Evolutionary conservation across 2,329 filamentous ascomycete genomes (phyloP), one percentile per base, ranked within the genome.

Genomic region (Ophiostoma sp.): DNA sequence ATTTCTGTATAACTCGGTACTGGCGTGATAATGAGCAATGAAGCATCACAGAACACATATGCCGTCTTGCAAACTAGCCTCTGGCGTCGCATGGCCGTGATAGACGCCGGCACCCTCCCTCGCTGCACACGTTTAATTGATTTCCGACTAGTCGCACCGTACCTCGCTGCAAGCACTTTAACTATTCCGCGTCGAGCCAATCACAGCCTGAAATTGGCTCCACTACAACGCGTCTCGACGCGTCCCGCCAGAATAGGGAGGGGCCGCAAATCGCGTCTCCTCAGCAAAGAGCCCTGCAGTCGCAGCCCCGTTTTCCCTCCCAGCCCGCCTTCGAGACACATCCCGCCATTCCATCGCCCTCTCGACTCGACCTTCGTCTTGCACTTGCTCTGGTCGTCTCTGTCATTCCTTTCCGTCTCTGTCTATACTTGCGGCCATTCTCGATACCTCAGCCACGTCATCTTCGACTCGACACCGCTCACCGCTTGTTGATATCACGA

Each of bases 151-250:
- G 41, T 64, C 5, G 5, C 18, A 40, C 45, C n/a, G n/a, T 27
- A 27, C 27, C 27, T 27, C 42, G 41, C 41, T 72, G 72, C 72
- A 72, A 71, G 69, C 72, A 73, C 72, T 73, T 72, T 69, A 71
- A 67, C 68, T 66, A 38, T 67, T 67, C 69, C 67, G 71, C 65
- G 69, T 68, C 64, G 3, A 7, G 52, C 71, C 71, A 72, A 72
- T 71, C 18, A 66, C 2, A n/a, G 12, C 41, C 8, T 5, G 1
- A 3, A 3, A 45, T 12, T 18, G 0, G 64, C 36, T 58, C 70
- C 69, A 68, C 69, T 41, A 41, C 27, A 60, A 70, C 72, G 72
- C 72, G 72, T 70, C 65, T 7, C n/a, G 68, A 72, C 72, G 72
- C 72, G 72, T 72, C 40, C 64, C 18, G 40, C 5, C 38, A 16